Conservation (phyloP, 805 yeast species). For the Ogataea salicorniae region DNA sequence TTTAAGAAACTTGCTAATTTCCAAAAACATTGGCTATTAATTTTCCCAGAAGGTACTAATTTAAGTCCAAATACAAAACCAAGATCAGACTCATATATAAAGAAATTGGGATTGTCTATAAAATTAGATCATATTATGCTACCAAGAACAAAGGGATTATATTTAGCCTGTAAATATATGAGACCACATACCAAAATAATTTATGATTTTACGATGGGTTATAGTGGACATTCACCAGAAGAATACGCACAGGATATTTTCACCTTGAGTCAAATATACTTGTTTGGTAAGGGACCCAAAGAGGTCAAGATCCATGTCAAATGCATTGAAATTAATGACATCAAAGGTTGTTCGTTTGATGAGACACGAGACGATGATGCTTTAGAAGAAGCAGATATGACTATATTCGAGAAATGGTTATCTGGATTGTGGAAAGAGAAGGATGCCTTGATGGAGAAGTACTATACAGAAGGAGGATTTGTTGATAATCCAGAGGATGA, state of each 20-base stretch:
- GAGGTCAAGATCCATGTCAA: conserved; percentile 61
- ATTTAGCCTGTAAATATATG: conserved; percentile 56
- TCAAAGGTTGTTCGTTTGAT: conserved; percentile 31
- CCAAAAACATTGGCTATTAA: conserved; percentile 51
- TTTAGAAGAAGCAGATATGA: conserved; percentile 35
- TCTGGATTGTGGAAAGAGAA: conserved; percentile 69
- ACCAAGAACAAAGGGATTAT: conserved; percentile 82
- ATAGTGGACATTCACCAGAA: conserved; percentile 57
- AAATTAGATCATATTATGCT: conserved; percentile 60
- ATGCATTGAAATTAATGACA: conserved; percentile 38
- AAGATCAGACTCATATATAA: conserved; percentile 54
- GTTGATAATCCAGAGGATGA: conserved; percentile 20
- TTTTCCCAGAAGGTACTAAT: conserved; percentile 96
- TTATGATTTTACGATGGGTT: conserved; percentile 82
- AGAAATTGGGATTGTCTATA: conserved; percentile 38
- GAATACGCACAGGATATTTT: conserved; percentile 76
- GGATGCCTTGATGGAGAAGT: conserved; percentile 63
- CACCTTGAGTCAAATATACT: conserved; percentile 56
- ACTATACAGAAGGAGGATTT: conserved; percentile 52
- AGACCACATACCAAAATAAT: conserved; percentile 48
- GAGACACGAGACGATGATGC: conserved; percentile 37
- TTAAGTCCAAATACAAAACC: conserved; percentile 58
- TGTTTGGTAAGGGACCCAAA: conserved; percentile 69
- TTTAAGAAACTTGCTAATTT: conserved; percentile 43
- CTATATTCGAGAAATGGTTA: conserved; percentile 70